A percentile compares a stretch with the other conserved stretches of the same genome.
phyloP scores from a whole-genome alignment of 345 rosid species.

The Pugionium cornutum region DNA sequence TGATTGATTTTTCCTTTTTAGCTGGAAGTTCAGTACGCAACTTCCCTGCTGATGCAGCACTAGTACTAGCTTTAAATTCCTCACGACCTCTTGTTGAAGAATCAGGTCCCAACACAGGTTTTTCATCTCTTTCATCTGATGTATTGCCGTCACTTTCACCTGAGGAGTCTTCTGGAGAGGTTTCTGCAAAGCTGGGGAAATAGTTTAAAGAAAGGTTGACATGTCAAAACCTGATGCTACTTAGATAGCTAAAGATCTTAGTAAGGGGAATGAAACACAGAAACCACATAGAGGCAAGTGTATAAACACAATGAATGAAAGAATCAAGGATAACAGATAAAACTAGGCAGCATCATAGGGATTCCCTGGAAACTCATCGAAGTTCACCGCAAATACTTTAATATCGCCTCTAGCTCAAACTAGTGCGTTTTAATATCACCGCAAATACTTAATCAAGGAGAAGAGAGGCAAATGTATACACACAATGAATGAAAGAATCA shows the following conservation, averaged over 20 bases:
- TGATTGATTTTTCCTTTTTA: slow-evolving; percentile 39
- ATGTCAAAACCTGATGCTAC: slow-evolving; percentile 21
- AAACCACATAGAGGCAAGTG: slow-evolving; percentile 1
- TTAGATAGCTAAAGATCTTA: neutral
- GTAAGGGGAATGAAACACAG: slow-evolving; percentile 4
- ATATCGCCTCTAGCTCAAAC: slow-evolving; percentile 3
- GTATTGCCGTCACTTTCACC: slow-evolving; percentile 45
- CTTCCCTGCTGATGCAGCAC: slow-evolving; percentile 37
- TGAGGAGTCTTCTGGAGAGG: slow-evolving; percentile 59
- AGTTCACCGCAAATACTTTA: neutral
- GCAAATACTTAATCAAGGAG: no score
- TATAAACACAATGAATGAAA: neutral
- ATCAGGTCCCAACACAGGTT: slow-evolving; percentile 39
- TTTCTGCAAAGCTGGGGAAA: slow-evolving; percentile 60
- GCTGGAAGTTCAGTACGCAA: slow-evolving; percentile 33
- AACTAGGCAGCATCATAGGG: slow-evolving; percentile 3
- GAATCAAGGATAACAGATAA: neutral
- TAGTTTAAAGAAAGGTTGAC: neutral
- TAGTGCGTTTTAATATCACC: no score
- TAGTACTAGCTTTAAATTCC: slow-evolving; percentile 28
- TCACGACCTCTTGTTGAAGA: slow-evolving; percentile 26
- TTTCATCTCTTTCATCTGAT: slow-evolving; percentile 48
- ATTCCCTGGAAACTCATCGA: slow-evolving; percentile 14
- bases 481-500: no score
- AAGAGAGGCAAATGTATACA: no score